phyloP scores from a whole-genome alignment of 495 filamentous ascomycete genomes.

The Penicillium lagena region DNA sequence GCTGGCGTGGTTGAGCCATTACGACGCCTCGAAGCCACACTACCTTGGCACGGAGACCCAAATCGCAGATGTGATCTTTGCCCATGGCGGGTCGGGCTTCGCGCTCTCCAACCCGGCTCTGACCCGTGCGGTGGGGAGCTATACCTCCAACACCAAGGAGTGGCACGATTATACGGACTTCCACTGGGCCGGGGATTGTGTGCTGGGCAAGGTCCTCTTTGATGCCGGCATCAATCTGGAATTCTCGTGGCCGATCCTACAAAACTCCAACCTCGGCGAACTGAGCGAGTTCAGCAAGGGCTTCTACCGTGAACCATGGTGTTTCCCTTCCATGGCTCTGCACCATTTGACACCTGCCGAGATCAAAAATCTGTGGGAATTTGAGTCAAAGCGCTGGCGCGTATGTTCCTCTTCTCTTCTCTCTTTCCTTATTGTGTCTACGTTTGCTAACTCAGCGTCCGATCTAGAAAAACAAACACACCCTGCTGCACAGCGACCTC shows the following conservation, averaged over 20 bases:
- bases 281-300: constrained; percentile 34
- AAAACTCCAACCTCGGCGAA: constrained; percentile 38
- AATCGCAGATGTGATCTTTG: constrained; percentile 51
- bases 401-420: constrained; percentile 17
- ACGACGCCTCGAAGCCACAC: constrained; percentile 42
- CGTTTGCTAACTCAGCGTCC: neutral
- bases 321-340: constrained; percentile 48
- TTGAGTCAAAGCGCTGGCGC: constrained; percentile 33
- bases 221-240: constrained; percentile 46
- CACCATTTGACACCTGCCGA: constrained; percentile 42
- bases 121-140: constrained; percentile 36
- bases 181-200: constrained; percentile 65
- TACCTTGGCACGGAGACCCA: constrained; percentile 57
- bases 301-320: constrained; percentile 45
- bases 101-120: constrained; percentile 53
- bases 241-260: constrained; percentile 47
- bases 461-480: constrained; percentile 23
- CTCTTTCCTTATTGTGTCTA: neutral
- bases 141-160: constrained; percentile 35
- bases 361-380: constrained; percentile 33
- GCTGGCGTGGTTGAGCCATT: constrained; percentile 45
- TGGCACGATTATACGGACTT: constrained; percentile 47
- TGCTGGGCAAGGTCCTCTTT: constrained; percentile 52
- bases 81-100: constrained; percentile 64
- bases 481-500: constrained; percentile 37